Evolutionary conservation across 2,329 filamentous ascomycete genomes (phyloP).

Genomic region (Aspergillus pseudoterreus): DNA sequence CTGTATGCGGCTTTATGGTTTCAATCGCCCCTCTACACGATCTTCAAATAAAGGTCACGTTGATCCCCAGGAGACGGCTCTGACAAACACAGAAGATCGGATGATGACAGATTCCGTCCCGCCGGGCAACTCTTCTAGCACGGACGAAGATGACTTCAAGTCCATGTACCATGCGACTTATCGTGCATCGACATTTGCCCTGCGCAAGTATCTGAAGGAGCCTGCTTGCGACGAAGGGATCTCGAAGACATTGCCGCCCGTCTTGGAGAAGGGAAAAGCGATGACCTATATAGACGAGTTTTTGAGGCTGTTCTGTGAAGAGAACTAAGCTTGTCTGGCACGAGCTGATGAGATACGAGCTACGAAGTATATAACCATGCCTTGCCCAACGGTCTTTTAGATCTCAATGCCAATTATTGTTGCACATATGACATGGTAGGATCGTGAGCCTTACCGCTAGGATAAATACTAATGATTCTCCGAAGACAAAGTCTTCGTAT

Average conservation of each 20-base stretch:
- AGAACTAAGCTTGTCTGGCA: slow-evolving; percentile 23
- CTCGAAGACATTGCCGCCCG: slow-evolving; percentile 12
- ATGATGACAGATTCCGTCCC: slow-evolving; percentile 1
- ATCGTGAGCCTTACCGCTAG: neutral
- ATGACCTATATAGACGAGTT: slow-evolving; percentile 41
- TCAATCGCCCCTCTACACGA: slow-evolving; percentile 30
- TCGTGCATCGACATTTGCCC: slow-evolving; percentile 40
- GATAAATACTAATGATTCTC: neutral
- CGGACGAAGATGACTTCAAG: slow-evolving; percentile 41
- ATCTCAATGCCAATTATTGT: neutral
- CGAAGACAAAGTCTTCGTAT: neutral
- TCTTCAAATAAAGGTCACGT: slow-evolving; percentile 5
- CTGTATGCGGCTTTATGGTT: slow-evolving; percentile 43
- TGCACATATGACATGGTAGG: neutral
- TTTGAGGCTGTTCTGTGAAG: slow-evolving; percentile 40
- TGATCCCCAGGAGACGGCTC: neutral
- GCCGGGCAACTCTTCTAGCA: slow-evolving; percentile 9
- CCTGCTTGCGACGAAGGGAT: slow-evolving; percentile 1
- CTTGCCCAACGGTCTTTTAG: neutral
- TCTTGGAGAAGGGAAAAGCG: slow-evolving; percentile 36
- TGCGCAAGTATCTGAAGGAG: slow-evolving; percentile 38
- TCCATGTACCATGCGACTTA: slow-evolving; percentile 44
- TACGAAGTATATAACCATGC: slow-evolving; percentile 18
- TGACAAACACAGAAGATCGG: slow-evolving; percentile 13
- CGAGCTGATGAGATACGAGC: slow-evolving; percentile 18